Percentiles rank a stretch among this genome's conserved stretches.
These are phyloP conservation scores for Tolypocladium tropicale DNA, from an alignment of 2,329 filamentous ascomycete genomes.

Conservation along the genomic window DNA sequence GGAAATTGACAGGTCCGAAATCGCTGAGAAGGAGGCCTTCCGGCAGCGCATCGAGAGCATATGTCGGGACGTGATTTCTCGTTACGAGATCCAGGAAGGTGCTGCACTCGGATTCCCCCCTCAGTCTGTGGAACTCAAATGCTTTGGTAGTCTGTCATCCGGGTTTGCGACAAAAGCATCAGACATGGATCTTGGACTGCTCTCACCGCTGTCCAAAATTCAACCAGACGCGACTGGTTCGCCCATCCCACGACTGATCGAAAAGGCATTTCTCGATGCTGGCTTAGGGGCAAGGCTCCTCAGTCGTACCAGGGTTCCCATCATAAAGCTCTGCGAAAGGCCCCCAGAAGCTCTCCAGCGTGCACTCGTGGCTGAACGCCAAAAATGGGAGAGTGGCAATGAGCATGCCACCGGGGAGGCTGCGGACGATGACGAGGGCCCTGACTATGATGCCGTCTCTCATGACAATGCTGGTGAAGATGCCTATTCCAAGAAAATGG, in stretches of 20 bases:
- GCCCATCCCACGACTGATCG: constrained; percentile 61
- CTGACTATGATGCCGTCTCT: constrained; percentile 10
- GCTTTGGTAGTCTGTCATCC: constrained; percentile 74
- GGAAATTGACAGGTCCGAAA: constrained; percentile 54
- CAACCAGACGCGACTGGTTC: constrained; percentile 45
- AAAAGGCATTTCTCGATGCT: constrained; percentile 60
- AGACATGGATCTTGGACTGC: constrained; percentile 78
- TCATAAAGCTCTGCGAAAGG: constrained; percentile 74
- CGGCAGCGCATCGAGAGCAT: constrained; percentile 53
- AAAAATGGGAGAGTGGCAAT: constrained; percentile 58
- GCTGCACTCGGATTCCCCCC: constrained; percentile 35
- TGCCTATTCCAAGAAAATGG: neutral
- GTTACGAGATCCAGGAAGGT: constrained; percentile 35
- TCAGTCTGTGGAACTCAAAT: constrained; percentile 55
- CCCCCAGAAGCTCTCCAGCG: constrained; percentile 51
- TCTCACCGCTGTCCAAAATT: constrained; percentile 51
- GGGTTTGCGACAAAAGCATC: constrained; percentile 83
- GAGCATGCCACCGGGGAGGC: constrained; percentile 26
- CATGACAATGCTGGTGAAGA: constrained; percentile 15
- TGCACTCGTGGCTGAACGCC: constrained; percentile 53
- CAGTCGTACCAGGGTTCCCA: constrained; percentile 71
- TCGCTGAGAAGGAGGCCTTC: constrained; percentile 62
- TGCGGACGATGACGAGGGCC: constrained; percentile 23
- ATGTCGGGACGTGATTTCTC: constrained; percentile 47
- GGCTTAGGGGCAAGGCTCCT: constrained; percentile 70